Evolutionary conservation across 1,284 basidiomycete species (phyloP).

Genomic region (Cystobasidium pallidum): DNA sequence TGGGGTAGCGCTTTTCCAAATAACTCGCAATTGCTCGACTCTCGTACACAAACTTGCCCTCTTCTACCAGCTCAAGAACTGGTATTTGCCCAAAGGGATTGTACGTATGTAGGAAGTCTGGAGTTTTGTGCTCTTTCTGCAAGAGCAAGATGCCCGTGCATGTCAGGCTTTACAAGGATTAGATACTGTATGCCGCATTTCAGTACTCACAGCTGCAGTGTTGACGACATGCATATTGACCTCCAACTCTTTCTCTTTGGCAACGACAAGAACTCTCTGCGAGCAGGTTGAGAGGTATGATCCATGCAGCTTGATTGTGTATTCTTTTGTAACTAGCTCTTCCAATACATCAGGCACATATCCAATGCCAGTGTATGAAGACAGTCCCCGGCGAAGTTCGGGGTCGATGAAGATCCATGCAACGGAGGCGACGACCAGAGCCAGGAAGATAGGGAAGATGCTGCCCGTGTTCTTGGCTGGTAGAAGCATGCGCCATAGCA

Average conservation of each 20-base stretch:
- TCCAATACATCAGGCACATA: conserved; percentile 22
- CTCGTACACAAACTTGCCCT: conserved; percentile 26
- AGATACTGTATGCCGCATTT: not conserved
- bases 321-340: conserved; percentile 36
- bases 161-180: not conserved
- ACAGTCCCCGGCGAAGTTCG: conserved; percentile 29
- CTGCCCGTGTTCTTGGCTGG: conserved; percentile 22
- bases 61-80: conserved; percentile 29
- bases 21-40: conserved; percentile 38
- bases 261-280: conserved; percentile 38
- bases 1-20: conserved; percentile 22
- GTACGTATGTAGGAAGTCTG: conserved; percentile 16
- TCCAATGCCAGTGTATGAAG: conserved; percentile 30
- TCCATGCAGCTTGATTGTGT: conserved; percentile 36
- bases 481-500: not conserved
- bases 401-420: conserved; percentile 40
- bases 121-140: conserved; percentile 40
- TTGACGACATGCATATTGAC: conserved; percentile 28
- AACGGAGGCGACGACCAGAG: conserved; percentile 19
- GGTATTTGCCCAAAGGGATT: conserved; percentile 40
- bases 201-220: conserved; percentile 10
- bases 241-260: conserved; percentile 42
- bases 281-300: conserved; percentile 38
- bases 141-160: not conserved
- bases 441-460: conserved; percentile 33